Base-by-base conservation (phyloP, 2,329 filamentous ascomycete genomes). In the Dactylellina haptotyla region DNA sequence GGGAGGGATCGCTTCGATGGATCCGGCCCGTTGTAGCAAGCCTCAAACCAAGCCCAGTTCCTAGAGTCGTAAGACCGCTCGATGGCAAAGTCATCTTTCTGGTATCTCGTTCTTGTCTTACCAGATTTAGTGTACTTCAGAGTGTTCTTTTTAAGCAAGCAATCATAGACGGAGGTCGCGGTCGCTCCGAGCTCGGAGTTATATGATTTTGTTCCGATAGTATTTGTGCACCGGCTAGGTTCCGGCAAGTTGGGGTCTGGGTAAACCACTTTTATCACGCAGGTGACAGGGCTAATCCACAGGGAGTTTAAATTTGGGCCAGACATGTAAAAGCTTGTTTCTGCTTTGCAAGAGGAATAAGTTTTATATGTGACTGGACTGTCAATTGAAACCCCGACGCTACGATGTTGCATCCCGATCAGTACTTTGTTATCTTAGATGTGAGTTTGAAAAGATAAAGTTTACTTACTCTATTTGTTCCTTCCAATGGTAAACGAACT, bases 311-410 rank as follows among this genome's bases (percentile, higher is more conserved):
- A 28, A 10, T 25, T 59, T 12, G 56, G 56, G 0, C 41, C 56
- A 16, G 56, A 59, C 56, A 59, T 59, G 26, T 20, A 59, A 28
- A 46, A 59, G 39, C 56, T 59, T n/a, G 39, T 59, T 16, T 59
- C 37, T 4, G 41, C 39, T 46, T 45, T 32, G 41, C 56, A 48
- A 12, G 43, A 45, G 12, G 39, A 48, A 41, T 59, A 59, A 12
- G 39, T 59, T 34, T 59, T 59, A 14, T 20, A 59, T n/a, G 56
- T 59, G 14, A 25, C 14, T 34, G 6, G 6, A 34, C 30, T 14
- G 8, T 0, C 8, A 2, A 4, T 5, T 2, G n/a, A n/a, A n/a
- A n/a, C n/a, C n/a, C n/a, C n/a, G n/a, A n/a, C n/a, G n/a, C n/a
- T n/a, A n/a, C n/a, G n/a, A n/a, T n/a, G n/a, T n/a, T n/a, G n/a